phyloP scores from a whole-genome alignment of 176 grass and related monocot species.

The Dendrocalamus sinicus region DNA sequence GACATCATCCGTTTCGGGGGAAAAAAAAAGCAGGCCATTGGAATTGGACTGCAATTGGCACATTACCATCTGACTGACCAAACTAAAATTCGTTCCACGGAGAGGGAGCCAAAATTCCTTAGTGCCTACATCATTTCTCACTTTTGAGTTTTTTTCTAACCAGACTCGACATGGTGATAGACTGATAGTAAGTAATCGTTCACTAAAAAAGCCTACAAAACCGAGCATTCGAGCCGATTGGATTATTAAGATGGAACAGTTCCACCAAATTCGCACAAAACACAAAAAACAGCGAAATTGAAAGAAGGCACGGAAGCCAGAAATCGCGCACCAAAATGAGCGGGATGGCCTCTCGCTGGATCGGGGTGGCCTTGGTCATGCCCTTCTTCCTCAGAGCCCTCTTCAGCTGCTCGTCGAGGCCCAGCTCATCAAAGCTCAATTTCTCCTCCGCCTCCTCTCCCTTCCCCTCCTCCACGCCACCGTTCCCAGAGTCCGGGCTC shows the following conservation, averaged over 20 bases:
- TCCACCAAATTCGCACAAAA: slow-evolving; percentile 21
- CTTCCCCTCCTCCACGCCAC: background rate
- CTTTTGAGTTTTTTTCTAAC: background rate
- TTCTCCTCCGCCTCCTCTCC: slow-evolving; percentile 45
- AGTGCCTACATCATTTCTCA: background rate
- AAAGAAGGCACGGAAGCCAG: background rate
- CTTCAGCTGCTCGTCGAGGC: slow-evolving; percentile 81
- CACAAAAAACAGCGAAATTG: background rate
- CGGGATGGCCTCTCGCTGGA: slow-evolving; percentile 86
- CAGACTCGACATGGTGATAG: background rate
- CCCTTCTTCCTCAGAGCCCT: slow-evolving; percentile 86
- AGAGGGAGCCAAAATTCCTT: background rate
- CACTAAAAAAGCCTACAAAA: background rate
- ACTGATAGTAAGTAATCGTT: background rate
- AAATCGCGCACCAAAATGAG: slow-evolving; percentile 67
- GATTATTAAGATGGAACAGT: background rate
- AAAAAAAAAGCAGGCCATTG: background rate
- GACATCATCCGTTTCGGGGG: no score
- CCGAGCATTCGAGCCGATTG: background rate
- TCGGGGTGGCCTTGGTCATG: slow-evolving; percentile 63
- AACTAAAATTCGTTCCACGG: background rate
- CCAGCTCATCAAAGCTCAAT: slow-evolving; percentile 70
- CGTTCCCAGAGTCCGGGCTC: background rate
- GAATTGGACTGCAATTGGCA: background rate
- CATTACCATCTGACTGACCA: background rate